Base-by-base conservation (phyloP, 345 rosid genomes). In the Eucalyptus erythrocorys region DNA sequence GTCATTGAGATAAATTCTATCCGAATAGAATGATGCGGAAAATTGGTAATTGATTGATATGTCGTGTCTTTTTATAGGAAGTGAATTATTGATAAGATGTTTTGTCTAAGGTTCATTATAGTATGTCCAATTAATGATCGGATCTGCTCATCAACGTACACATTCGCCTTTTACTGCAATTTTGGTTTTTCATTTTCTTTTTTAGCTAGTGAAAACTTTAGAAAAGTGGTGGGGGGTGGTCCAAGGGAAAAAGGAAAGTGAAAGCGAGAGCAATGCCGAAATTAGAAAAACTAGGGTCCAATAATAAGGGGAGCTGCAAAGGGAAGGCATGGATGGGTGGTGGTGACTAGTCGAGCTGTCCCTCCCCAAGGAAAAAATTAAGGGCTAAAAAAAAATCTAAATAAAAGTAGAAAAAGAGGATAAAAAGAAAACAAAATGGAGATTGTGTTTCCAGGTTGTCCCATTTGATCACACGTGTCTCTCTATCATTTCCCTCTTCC, bases 401-500 rank as follows among this genome's bases (percentile, higher is more conserved):
- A 61, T 43, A 6, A 48, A 32, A 22, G 47, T 6, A 19, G 34
- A 17, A 19, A 15, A 88, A 45, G 24, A 48, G 14, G 10, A 45
- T 85, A 85, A 85, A 45, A 30, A 85, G 87, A n/a, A 85, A 51
- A 85, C 14, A 51, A 85, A 47, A 47, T n/a, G 53, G 59, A n/a
- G 43, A 26, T 85, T 30, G 9, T 43, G 87, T 32, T 79, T 90
- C 88, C 94, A 93, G 93, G 93, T 88, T 92, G 94, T 90, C 91
- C 94, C 94, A 89, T 66, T 87, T 87, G 82, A 30, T 85, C 88
- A 92, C 94, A 90, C 92, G 93, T 91, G 94, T 89, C 92, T 86
- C 92, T 82, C 37, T 10, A 61, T 84, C 37, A 40, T 89, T 82
- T 84, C 90, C 86, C 21, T 45, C 37, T 34, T 13, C 85, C 40